These are phyloP conservation scores for Nyctanthes arbortristis DNA, from an alignment of 257 asterid genomes.

Conservation along the genomic window DNA sequence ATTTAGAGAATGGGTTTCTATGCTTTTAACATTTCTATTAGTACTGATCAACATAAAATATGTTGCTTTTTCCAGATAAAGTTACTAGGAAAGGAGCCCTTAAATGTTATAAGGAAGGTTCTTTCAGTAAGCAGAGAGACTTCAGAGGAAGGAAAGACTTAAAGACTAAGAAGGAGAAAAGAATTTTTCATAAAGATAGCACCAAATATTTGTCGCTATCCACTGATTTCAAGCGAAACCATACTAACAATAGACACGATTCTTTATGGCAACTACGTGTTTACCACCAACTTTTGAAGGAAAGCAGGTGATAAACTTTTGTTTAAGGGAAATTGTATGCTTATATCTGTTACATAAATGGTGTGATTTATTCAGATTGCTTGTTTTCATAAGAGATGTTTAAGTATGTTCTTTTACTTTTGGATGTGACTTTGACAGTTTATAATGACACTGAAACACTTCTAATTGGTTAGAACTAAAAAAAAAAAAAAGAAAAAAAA, in stretches of 20 bases:
- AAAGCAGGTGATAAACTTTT: conserved; percentile 63
- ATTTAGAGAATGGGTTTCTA: conserved; percentile 14
- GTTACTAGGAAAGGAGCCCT: conserved; percentile 39
- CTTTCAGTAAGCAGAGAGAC: conserved; percentile 45
- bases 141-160: conserved; percentile 40
- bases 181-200: conserved; percentile 29
- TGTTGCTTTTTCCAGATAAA: conserved; percentile 41
- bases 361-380: conserved; percentile 9
- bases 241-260: conserved; percentile 36
- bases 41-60: conserved; percentile 27
- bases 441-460: neutral
- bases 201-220: conserved; percentile 33
- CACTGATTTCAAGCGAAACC: conserved; percentile 49
- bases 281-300: conserved; percentile 73
- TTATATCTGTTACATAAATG: conserved; percentile 10
- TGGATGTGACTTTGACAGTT: neutral
- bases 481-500: no score
- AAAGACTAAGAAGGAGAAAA: conserved; percentile 38
- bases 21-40: neutral
- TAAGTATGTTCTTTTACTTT: neutral
- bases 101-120: conserved; percentile 40
- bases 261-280: conserved; percentile 63
- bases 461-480: neutral
- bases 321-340: neutral
- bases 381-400: conserved; percentile 11